phyloP scores from a whole-genome alignment of 202 grass and related monocot species.

The Zoysia matrella region DNA sequence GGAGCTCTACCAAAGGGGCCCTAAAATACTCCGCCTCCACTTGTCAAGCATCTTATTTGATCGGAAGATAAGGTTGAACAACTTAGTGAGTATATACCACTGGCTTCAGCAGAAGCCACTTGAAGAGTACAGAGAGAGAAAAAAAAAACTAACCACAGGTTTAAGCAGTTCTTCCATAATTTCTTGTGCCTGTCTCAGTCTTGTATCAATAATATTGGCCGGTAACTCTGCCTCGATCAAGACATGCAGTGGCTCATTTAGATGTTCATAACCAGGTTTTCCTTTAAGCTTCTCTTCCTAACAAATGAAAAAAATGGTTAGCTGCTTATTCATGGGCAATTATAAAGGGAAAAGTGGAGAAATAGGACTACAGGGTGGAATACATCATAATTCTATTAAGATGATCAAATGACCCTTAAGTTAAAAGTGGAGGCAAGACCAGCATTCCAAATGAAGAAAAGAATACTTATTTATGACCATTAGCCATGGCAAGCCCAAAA shows the following conservation, averaged over 20 bases:
- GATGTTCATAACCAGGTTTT: constrained; percentile 86
- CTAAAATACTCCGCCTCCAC: too few relatives aligned
- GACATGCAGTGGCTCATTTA: constrained; percentile 85
- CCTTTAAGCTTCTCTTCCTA: constrained; percentile 64
- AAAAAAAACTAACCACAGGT: constrained; percentile 62
- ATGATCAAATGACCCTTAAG: background rate
- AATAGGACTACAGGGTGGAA: background rate
- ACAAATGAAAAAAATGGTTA: constrained; percentile 7
- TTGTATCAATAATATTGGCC: constrained; percentile 78
- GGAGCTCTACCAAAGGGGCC: too few relatives aligned
- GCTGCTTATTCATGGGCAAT: background rate
- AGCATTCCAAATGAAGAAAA: background rate
- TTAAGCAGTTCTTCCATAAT: constrained; percentile 85
- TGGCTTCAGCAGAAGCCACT: background rate
- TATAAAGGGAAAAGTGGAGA: background rate
- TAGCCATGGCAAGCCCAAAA: background rate
- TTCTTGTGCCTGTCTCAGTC: constrained; percentile 85
- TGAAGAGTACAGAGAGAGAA: background rate
- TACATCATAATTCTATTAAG: background rate
- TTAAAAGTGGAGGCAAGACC: background rate
- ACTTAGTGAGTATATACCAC: background rate
- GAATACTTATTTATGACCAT: background rate
- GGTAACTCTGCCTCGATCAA: constrained; percentile 89
- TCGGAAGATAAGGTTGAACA: too few relatives aligned
- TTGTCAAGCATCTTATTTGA: too few relatives aligned